Conservation (phyloP, 257 asterid genomes). For the Petunia secreta region DNA sequence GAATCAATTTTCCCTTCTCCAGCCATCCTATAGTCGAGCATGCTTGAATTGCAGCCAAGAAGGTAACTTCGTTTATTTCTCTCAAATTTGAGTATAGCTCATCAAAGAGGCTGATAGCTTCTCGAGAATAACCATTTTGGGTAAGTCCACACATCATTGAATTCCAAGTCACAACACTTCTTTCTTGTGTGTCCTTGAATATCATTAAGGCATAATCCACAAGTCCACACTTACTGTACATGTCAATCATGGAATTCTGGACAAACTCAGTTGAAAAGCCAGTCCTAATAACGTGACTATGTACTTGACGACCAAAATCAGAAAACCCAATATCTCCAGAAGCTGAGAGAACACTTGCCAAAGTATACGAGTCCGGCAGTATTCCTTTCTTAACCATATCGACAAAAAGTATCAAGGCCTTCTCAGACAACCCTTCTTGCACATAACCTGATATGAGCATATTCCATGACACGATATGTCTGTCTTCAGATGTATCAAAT, state of each 20-base stretch:
- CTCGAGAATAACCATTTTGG: slow-evolving; percentile 64
- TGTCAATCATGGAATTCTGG: slow-evolving; percentile 73
- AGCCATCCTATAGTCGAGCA: slow-evolving; percentile 64
- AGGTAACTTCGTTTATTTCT: slow-evolving; percentile 75
- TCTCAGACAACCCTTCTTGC: slow-evolving; percentile 52
- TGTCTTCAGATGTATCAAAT: slow-evolving; percentile 50
- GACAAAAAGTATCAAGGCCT: slow-evolving; percentile 66
- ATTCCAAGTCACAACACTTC: slow-evolving; percentile 76
- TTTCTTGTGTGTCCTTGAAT: slow-evolving; percentile 43
- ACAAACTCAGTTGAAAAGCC: slow-evolving; percentile 61
- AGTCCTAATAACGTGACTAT: slow-evolving; percentile 57
- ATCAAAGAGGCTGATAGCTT: slow-evolving; percentile 61
- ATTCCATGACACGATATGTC: slow-evolving; percentile 73
- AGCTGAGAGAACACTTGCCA: slow-evolving; percentile 72
- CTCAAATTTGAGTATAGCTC: slow-evolving; percentile 50
- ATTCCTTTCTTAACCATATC: slow-evolving; percentile 61
- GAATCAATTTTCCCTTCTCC: slow-evolving; percentile 83
- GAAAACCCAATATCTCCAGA: slow-evolving; percentile 63
- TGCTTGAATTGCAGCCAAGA: slow-evolving; percentile 76
- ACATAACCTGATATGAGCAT: slow-evolving; percentile 82
- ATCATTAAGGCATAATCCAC: slow-evolving; percentile 51
- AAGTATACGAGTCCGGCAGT: slow-evolving; percentile 70
- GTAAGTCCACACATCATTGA: slow-evolving; percentile 78
- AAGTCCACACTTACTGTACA: slow-evolving; percentile 76
- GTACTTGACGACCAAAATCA: slow-evolving; percentile 67